Percentiles rank a stretch among this genome's conserved stretches.
These are phyloP conservation scores for Auricularia heimuer DNA, from an alignment of 768 basidiomycete species.

Conservation along the genomic window DNA sequence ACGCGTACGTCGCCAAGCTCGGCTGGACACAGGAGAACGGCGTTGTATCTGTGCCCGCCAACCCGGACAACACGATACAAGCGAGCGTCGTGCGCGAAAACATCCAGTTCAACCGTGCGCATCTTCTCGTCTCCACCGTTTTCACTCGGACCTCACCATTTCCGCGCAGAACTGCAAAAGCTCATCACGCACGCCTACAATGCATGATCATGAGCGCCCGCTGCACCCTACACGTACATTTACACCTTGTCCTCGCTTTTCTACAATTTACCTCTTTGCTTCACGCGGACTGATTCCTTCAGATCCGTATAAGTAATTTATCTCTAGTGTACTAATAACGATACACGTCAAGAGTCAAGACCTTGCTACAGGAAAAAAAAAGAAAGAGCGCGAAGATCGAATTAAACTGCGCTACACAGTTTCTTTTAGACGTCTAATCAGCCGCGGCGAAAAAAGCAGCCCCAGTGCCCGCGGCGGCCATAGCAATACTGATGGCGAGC, in stretches of 20 bases:
- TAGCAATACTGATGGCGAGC: constrained; percentile 40
- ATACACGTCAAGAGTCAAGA: not conserved
- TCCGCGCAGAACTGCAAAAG: constrained; percentile 54
- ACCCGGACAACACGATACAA: constrained; percentile 82
- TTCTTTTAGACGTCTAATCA: constrained; percentile 8
- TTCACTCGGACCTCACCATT: constrained; percentile 5
- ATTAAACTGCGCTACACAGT: not conserved
- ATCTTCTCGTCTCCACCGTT: constrained; percentile 3
- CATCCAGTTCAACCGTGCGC: constrained; percentile 72
- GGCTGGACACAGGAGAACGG: constrained; percentile 58
- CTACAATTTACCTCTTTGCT: not conserved
- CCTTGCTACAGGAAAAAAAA: not conserved
- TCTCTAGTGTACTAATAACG: not conserved
- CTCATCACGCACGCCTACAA: constrained; percentile 53
- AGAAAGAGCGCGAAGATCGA: not conserved
- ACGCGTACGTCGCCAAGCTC: constrained; percentile 48
- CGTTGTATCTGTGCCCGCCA: constrained; percentile 62
- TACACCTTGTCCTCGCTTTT: not conserved
- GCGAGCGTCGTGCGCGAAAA: constrained; percentile 77
- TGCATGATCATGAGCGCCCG: not conserved
- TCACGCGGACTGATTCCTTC: not conserved
- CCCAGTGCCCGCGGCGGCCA: constrained; percentile 72
- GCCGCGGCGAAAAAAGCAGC: constrained; percentile 39
- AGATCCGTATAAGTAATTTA: too few species aligned
- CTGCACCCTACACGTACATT: not conserved